Evolutionary conservation across 2,329 filamentous ascomycete genomes (phyloP).

Genomic region (Cytospora piceae): DNA sequence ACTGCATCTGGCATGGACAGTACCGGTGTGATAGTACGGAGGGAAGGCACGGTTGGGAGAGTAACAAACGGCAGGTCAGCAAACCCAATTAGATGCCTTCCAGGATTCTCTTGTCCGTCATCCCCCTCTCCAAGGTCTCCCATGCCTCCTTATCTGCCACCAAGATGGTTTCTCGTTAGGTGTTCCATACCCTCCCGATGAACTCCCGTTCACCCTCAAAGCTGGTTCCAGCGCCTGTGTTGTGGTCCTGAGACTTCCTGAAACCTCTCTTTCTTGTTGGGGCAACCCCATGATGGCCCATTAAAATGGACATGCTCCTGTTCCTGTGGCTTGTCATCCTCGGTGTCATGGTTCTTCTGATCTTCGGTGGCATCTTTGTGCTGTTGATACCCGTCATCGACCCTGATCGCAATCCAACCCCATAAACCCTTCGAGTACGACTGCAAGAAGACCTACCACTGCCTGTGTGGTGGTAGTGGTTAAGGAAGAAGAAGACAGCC

Average conservation of each 20-base stretch:
- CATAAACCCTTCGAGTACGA: not conserved
- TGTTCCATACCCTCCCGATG: not conserved
- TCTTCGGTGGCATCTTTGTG: constrained; percentile 26
- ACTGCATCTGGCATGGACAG: no score
- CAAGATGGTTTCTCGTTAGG: not conserved
- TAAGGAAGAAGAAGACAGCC: not conserved
- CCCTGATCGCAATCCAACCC: constrained; percentile 16
- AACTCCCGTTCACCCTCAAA: not conserved
- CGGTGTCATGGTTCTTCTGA: constrained; percentile 26
- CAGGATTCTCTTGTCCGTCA: not conserved
- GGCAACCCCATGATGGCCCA: constrained; percentile 8
- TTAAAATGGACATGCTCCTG: constrained; percentile 30
- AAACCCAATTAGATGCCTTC: not conserved
- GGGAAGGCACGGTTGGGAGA: constrained; percentile 5
- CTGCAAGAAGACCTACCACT: not conserved
- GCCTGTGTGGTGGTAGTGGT: not conserved
- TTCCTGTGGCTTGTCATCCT: constrained; percentile 29
- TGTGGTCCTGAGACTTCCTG: not conserved
- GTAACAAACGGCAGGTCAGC: no score
- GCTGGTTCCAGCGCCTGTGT: not conserved
- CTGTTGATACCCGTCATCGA: constrained; percentile 24
- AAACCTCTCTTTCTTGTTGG: not conserved
- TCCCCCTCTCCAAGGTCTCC: not conserved
- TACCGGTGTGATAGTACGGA: no score
- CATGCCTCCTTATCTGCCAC: not conserved